These are phyloP conservation scores for Butyriboletus appendiculatus DNA, from an alignment of 1,284 basidiomycete species.

Conservation along the genomic window DNA sequence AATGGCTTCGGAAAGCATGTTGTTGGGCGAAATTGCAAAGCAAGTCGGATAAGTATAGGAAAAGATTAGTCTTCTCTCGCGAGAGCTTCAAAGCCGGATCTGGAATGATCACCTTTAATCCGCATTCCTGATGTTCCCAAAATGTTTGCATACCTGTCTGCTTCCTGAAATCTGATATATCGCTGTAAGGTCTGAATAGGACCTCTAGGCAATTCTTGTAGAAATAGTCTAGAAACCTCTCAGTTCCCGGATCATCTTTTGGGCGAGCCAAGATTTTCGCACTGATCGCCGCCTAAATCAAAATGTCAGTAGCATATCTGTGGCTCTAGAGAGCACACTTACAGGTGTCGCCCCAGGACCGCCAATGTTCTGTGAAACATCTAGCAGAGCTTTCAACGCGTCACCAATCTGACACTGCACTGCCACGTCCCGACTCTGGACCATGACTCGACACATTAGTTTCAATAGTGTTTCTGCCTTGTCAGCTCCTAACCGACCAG, in stretches of 20 bases:
- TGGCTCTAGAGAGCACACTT: conserved; percentile 13
- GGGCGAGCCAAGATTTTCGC: conserved; percentile 53
- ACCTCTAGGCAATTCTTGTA: conserved; percentile 78
- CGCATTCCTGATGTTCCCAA: background rate
- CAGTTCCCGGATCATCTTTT: conserved; percentile 84
- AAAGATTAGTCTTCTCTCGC: conserved; percentile 75
- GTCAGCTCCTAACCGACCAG: conserved; percentile 55
- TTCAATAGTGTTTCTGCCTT: conserved; percentile 75
- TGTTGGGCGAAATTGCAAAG: conserved; percentile 87
- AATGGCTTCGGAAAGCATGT: conserved; percentile 90
- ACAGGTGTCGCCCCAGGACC: conserved; percentile 41
- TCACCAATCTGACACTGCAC: conserved; percentile 92
- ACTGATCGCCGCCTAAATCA: conserved; percentile 27
- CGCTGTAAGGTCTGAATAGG: conserved; percentile 79
- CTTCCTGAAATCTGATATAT: conserved; percentile 76
- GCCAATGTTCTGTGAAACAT: conserved; percentile 56
- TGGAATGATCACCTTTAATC: conserved; percentile 27
- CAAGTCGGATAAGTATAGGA: conserved; percentile 86
- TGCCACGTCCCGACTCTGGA: conserved; percentile 79
- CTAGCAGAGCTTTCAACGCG: conserved; percentile 84
- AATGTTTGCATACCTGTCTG: conserved; percentile 49
- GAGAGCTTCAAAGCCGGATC: conserved; percentile 57
- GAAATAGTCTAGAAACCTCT: conserved; percentile 91
- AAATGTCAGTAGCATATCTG: conserved; percentile 5
- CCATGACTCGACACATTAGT: conserved; percentile 77